Evolutionary conservation across 768 basidiomycete species (phyloP).

Genomic region (Xerocomellus dryophilus): DNA sequence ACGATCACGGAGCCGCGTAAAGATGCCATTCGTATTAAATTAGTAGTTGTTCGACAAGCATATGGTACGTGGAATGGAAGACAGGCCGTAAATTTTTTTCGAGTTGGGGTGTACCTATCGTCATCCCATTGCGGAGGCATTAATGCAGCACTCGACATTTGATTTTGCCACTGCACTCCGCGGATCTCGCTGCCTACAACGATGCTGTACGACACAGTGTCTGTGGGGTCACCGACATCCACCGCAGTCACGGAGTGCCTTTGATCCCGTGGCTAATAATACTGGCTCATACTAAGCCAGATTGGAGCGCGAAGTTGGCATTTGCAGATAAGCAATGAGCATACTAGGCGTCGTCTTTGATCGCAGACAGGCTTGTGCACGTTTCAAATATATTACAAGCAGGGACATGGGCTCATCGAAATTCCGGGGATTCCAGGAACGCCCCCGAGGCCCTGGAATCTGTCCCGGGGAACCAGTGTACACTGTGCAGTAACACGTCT

Average conservation of each 20-base stretch:
- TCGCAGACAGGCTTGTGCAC: not conserved
- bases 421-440: conserved; percentile 4
- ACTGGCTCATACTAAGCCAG: not conserved
- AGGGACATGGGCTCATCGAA: conserved; percentile 4
- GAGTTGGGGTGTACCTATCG: not conserved
- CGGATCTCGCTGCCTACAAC: conserved; percentile 15
- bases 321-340: conserved; percentile 12
- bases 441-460: conserved; percentile 4
- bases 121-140: conserved; percentile 7
- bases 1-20: conserved; percentile 4
- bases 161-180: conserved; percentile 10
- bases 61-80: conserved; percentile 20
- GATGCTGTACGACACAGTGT: conserved; percentile 11
- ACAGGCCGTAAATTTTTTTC: not conserved
- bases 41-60: not conserved
- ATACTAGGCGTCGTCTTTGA: conserved; percentile 1
- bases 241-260: conserved; percentile 7
- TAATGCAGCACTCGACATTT: conserved; percentile 14
- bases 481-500: not conserved
- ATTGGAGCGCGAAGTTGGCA: not conserved
- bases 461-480: not conserved
- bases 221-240: conserved; percentile 8
- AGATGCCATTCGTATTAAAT: not conserved
- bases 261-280: conserved; percentile 14
- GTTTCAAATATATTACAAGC: conserved; percentile 2